Conservation (phyloP, 192 early-diverging fungal genomes). For the Backusella westeae region DNA sequence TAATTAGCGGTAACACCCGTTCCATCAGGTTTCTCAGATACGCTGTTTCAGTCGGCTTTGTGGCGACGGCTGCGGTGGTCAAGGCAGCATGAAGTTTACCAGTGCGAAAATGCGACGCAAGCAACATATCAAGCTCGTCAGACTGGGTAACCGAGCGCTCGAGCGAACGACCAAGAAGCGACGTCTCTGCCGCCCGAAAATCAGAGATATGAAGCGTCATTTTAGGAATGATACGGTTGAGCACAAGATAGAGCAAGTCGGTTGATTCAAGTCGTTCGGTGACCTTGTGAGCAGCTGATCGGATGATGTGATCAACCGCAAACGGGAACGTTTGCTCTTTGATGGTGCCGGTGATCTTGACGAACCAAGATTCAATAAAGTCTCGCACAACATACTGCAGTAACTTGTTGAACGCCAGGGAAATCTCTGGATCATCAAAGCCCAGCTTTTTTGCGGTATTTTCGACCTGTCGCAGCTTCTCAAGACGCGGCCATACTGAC, state of each 20-base stretch:
- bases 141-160: constrained; percentile 50
- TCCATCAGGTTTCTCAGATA: constrained; percentile 66
- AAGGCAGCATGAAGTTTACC: constrained; percentile 62
- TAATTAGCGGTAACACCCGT: constrained; percentile 60
- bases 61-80: constrained; percentile 40
- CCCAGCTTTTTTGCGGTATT: not conserved
- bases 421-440: constrained; percentile 25
- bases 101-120: constrained; percentile 54
- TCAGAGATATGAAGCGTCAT: constrained; percentile 72
- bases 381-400: constrained; percentile 52
- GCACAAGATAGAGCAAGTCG: constrained; percentile 62
- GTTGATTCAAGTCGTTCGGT: constrained; percentile 43
- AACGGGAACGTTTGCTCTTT: constrained; percentile 45
- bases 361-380: constrained; percentile 60
- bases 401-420: constrained; percentile 44
- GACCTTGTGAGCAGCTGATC: constrained; percentile 35
- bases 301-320: constrained; percentile 48
- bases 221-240: constrained; percentile 63
- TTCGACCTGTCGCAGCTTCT: not conserved
- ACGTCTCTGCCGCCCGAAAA: constrained; percentile 57
- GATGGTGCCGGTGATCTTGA: constrained; percentile 34
- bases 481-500: not conserved
- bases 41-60: constrained; percentile 47
- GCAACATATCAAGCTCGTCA: constrained; percentile 53
- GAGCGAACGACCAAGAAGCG: constrained; percentile 41